Percentiles rank a stretch among this genome's conserved stretches.
Evolutionary conservation across 345 rosid species (phyloP).

Genomic region (Triadica sebifera): DNA sequence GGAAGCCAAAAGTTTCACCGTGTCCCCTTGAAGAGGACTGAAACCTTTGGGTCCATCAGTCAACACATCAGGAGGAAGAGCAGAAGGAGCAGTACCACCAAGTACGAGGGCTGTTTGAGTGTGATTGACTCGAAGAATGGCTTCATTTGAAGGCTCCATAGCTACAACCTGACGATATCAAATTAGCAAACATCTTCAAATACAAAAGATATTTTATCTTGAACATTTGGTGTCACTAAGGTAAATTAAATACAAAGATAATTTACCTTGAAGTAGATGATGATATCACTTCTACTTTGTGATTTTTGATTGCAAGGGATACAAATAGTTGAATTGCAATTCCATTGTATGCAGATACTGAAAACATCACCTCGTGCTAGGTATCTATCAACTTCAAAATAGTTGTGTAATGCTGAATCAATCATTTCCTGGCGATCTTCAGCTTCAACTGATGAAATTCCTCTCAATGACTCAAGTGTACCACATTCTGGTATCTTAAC

Average conservation of each 20-base stretch:
- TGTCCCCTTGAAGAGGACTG: slow-evolving; percentile 63
- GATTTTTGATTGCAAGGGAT: slow-evolving; percentile 60
- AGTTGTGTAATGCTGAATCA: slow-evolving; percentile 72
- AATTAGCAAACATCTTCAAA: slow-evolving; percentile 27
- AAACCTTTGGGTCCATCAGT: slow-evolving; percentile 44
- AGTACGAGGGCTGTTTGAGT: slow-evolving; percentile 91
- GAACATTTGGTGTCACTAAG: neutral
- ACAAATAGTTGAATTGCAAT: slow-evolving; percentile 71
- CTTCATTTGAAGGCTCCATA: slow-evolving; percentile 84
- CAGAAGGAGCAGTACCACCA: slow-evolving; percentile 74
- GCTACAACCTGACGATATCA: slow-evolving; percentile 67
- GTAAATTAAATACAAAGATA: slow-evolving; percentile 2
- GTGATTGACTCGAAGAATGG: slow-evolving; percentile 64
- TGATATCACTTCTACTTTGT: slow-evolving; percentile 29
- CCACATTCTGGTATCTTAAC: slow-evolving; percentile 94
- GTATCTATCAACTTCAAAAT: slow-evolving; percentile 75
- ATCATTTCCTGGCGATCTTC: slow-evolving; percentile 84
- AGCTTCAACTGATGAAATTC: slow-evolving; percentile 58
- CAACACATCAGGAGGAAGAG: slow-evolving; percentile 72
- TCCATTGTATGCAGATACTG: slow-evolving; percentile 59
- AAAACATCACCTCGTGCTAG: slow-evolving; percentile 74
- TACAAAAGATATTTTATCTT: slow-evolving; percentile 16
- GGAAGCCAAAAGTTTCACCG: slow-evolving; percentile 65
- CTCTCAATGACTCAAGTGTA: slow-evolving; percentile 57
- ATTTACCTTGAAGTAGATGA: slow-evolving; percentile 77